phyloP scores from a whole-genome alignment of 208 protist species.

The Wallacemonas sp. region DNA sequence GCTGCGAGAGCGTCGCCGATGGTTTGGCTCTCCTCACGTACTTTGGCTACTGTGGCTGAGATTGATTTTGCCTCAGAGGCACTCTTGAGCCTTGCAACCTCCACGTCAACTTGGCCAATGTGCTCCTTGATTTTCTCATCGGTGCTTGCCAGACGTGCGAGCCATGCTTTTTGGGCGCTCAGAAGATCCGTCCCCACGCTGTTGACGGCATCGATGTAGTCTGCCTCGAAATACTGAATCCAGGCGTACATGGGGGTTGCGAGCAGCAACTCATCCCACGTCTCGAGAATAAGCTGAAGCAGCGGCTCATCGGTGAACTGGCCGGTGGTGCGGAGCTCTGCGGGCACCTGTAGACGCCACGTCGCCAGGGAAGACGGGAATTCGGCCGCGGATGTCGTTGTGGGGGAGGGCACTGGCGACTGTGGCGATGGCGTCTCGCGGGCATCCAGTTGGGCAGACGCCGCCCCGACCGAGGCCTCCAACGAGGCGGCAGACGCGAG shows the following conservation, averaged over 20 bases:
- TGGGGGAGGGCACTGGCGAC: too few species aligned
- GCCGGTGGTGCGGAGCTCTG: constrained; percentile 20
- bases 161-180: constrained; percentile 18
- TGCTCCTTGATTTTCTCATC: constrained; percentile 17
- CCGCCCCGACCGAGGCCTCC: too few species aligned
- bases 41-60: background rate
- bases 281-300: constrained; percentile 63
- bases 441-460: too few species aligned
- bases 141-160: constrained; percentile 10
- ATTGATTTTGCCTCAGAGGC: background rate
- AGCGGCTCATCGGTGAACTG: constrained; percentile 27
- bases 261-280: constrained; percentile 69
- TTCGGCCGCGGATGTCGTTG: too few species aligned
- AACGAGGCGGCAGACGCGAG: background rate
- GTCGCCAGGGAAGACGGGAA: constrained; percentile 17
- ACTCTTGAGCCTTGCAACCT: constrained; percentile 19
- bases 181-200: constrained; percentile 30
- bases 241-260: constrained; percentile 50
- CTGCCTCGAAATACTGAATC: constrained; percentile 35
- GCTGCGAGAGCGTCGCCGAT: background rate
- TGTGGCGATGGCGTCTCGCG: too few species aligned
- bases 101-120: constrained; percentile 21
- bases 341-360: constrained; percentile 29
- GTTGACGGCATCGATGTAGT: constrained; percentile 50
- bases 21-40: background rate